Evolutionary conservation across 345 rosid species (phyloP).

Genomic region (Camelina hispida): DNA sequence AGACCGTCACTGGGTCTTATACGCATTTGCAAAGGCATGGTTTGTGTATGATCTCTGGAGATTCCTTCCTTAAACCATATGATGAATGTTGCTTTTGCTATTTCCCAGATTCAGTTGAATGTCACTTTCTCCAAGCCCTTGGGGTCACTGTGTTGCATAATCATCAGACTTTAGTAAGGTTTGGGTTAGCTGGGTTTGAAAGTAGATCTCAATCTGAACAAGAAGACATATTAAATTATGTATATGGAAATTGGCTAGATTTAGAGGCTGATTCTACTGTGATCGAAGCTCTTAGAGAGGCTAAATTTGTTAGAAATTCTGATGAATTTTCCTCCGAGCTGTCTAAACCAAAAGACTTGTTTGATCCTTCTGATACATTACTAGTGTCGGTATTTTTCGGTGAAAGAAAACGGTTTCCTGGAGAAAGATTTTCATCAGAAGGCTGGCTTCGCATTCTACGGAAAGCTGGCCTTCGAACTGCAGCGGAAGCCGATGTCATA

Average conservation of each 20-base stretch:
- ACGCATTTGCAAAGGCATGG: slow-evolving; percentile 59
- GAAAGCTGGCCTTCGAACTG: slow-evolving; percentile 76
- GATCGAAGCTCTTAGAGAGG: slow-evolving; percentile 74
- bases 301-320: slow-evolving; percentile 76
- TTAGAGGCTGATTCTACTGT: slow-evolving; percentile 75
- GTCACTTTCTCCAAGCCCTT: slow-evolving; percentile 71
- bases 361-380: slow-evolving; percentile 86
- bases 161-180: slow-evolving; percentile 82
- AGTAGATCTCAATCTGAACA: slow-evolving; percentile 70
- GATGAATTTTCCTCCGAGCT: slow-evolving; percentile 74
- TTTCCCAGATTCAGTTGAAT: slow-evolving; percentile 64
- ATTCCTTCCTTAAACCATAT: slow-evolving; percentile 80
- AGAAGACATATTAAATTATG: slow-evolving; percentile 75
- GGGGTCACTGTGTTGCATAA: slow-evolving; percentile 81
- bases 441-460: slow-evolving; percentile 88
- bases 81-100: slow-evolving; percentile 76
- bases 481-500: slow-evolving; percentile 76
- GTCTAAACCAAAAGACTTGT: slow-evolving; percentile 76
- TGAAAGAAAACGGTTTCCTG: slow-evolving; percentile 87
- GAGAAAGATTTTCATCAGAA: slow-evolving; percentile 84
- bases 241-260: slow-evolving; percentile 72
- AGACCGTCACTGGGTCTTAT: slow-evolving; percentile 71
- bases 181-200: slow-evolving; percentile 83
- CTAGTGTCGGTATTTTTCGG: slow-evolving; percentile 81
- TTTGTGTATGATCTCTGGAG: slow-evolving; percentile 74